These are phyloP conservation scores for Metarhizium anisopliae DNA, from an alignment of 2,329 filamentous ascomycete genomes.

Conservation along the genomic window DNA sequence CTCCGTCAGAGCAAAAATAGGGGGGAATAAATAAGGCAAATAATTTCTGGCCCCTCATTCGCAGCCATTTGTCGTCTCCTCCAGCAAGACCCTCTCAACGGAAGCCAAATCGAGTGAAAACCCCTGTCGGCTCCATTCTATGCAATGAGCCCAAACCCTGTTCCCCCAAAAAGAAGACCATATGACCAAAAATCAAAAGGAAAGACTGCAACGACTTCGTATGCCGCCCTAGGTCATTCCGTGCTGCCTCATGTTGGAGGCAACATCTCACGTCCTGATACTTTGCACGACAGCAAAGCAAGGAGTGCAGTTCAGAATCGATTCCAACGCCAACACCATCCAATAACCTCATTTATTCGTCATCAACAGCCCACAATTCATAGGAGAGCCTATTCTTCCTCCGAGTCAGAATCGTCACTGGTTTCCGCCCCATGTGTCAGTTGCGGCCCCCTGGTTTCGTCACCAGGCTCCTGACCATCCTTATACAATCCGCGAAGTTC, in stretches of 20 bases:
- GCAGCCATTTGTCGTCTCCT: background rate
- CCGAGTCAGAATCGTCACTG: conserved; percentile 37
- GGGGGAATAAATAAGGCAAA: background rate
- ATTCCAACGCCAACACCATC: conserved; percentile 11
- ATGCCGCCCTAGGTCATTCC: background rate
- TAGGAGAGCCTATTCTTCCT: conserved; percentile 30
- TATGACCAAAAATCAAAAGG: background rate
- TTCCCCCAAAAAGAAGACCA: background rate
- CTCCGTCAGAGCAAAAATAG: background rate
- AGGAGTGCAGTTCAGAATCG: conserved; percentile 1
- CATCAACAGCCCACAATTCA: conserved; percentile 1
- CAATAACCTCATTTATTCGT: conserved; percentile 9
- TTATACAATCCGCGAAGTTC: conserved; percentile 38
- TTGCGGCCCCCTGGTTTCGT: conserved; percentile 16
- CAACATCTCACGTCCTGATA: background rate
- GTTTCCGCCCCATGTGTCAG: conserved; percentile 24
- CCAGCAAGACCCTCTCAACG: background rate
- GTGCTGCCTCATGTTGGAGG: background rate
- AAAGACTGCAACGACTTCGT: background rate
- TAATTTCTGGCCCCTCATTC: background rate
- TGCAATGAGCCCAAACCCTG: background rate
- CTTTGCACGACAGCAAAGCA: background rate
- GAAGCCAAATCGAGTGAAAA: background rate
- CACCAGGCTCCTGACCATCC: conserved; percentile 22
- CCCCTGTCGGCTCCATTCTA: background rate